Evolutionary conservation across 768 basidiomycete genomes (phyloP).

Genomic region (Rhodotorula diobovata): DNA sequence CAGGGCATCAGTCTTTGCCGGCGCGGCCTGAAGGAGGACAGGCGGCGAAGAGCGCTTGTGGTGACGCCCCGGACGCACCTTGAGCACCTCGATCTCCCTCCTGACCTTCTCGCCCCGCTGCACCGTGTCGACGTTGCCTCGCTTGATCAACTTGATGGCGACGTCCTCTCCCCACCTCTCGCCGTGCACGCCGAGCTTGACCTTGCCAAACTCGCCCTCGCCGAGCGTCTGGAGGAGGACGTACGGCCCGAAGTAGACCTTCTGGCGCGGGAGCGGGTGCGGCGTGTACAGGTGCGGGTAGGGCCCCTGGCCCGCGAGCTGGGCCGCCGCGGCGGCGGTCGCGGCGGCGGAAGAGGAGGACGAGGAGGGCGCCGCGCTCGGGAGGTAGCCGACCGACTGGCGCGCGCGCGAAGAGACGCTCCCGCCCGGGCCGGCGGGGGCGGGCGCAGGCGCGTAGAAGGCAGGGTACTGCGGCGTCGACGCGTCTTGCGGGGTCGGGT

Average conservation of each 20-base stretch:
- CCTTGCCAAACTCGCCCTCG: slow-evolving; percentile 97
- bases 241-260: slow-evolving; percentile 77
- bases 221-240: slow-evolving; percentile 91
- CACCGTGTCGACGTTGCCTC: slow-evolving; percentile 84
- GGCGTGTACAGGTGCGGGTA: slow-evolving; percentile 40
- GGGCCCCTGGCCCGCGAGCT: slow-evolving; percentile 26
- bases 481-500: background rate
- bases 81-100: slow-evolving; percentile 92
- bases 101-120: slow-evolving; percentile 86
- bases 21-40: no score
- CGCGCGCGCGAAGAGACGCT: slow-evolving; percentile 30
- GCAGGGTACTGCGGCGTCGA: background rate
- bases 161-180: slow-evolving; percentile 89
- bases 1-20: background rate
- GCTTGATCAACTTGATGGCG: slow-evolving; percentile 93
- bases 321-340: background rate
- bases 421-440: slow-evolving; percentile 17
- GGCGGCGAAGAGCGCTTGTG: background rate
- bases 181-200: slow-evolving; percentile 90
- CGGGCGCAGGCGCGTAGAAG: background rate
- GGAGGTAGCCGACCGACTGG: slow-evolving; percentile 37
- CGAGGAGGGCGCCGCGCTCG: background rate
- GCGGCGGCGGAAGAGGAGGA: background rate
- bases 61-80: slow-evolving; percentile 56
- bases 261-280: slow-evolving; percentile 43